Evolutionary conservation across 345 rosid species (phyloP), one percentile per base, ranked within the genome.

Genomic region (Hypericum androsaemum): DNA sequence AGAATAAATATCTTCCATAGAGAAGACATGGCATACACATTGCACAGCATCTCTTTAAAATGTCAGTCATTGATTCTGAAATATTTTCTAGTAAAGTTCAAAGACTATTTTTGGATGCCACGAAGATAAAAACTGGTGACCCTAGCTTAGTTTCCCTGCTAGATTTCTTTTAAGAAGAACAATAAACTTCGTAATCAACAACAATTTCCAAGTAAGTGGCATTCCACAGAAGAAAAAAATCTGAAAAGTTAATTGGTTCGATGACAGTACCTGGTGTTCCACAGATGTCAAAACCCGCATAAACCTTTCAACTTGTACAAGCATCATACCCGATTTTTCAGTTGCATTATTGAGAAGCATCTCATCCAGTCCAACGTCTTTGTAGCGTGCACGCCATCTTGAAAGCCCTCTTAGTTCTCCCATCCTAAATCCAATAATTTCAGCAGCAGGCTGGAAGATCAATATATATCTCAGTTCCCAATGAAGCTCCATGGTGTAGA

Each of bases 381-480:
- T 74, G 71, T 67, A 87, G 37, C 81, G 81, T 62, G 86, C 88
- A 66, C 78, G 89, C 96, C 98, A 90, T 73, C 84, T 80, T 45
- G 98, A 87, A 66, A 84, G 89, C 39, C 95, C 92, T 72, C 77
- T 77, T 48, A 90, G 76, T 74, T 90, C 98, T 70, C 92, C 96
- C 85, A 90, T 76, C 73, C 96, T 79, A 62, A 90, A 90, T 62
- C 79, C 89, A 59, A 90, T 84, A 46, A 82, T 83, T 71, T 89
- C 97, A 75, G 88, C 94, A 54, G 95, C 83, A 67, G 98, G 98
- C 98, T 80, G 77, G 53, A 70, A 71, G 74, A 73, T 56, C 67
- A 65, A 69, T 45, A 63, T 35, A 52, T 43, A 63, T 62, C 71
- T 58, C 64, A 76, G 75, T 57, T 60, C 64, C 57, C 59, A 56